Base-by-base conservation (phyloP, 345 rosid species). In the Melaleuca alternifolia region DNA sequence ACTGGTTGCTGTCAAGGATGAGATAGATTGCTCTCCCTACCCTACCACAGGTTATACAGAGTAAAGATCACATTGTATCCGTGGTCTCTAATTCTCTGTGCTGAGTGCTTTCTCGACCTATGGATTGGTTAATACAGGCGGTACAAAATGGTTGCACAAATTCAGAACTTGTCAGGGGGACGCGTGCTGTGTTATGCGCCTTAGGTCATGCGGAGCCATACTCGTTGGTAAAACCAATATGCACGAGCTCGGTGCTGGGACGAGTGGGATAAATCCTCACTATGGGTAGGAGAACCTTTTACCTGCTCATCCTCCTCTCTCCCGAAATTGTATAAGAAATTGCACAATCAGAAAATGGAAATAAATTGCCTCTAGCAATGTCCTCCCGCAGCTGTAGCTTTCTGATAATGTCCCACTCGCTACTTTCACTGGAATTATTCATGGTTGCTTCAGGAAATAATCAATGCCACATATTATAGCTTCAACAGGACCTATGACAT, bases 181-280 rank as follows among this genome's bases (percentile, higher is more conserved):
- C 50, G 96, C 98, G 3, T 90, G 92, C 79, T 93, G 96, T 30
- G 93, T 94, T 18, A 84, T 10, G 89, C 93, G 93, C 59, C 95
- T 95, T 18, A 91, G 95, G 87, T 86, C 71, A 37, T 94, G 98
- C 16, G 98, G 98, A 5, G 96, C 96, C 28, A 79, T 95, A 23
- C 88, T 95, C 54, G 89, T 95, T 50, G 98, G 96, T 6, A 95
- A 95, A 88, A 95, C 96, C 50, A 95, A 95, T 56, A 95, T 95
- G 98, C 98, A 95, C 77, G 98, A 95, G 92, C 94, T 95, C 20
- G 98, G 98, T 8, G 96, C 95, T 37, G 96, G 98, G 87, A 94
- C 95, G 2, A 95, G 94, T 82, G 98, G 96, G 50, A 95, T 94
- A 44, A 95, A 95, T 91, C 98, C 98, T 82, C 98, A 94, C 61